Conservation (phyloP, 306 rosid genomes). For the Pueraria montana region DNA sequence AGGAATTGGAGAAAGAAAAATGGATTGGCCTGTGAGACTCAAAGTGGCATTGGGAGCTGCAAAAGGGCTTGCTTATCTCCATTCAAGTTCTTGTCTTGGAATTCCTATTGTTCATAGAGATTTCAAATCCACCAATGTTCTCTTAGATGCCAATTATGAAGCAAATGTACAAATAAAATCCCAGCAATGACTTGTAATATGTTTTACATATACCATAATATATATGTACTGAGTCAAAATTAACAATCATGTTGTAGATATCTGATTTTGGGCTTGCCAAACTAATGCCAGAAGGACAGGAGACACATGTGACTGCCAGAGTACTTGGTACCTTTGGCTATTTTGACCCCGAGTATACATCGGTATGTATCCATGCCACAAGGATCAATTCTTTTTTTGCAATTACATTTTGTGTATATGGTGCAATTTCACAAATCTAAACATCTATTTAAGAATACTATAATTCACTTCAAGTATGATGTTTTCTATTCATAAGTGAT, state of each 20-base stretch:
- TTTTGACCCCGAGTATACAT: conserved; percentile 87
- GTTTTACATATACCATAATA: background rate
- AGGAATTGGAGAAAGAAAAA: conserved; percentile 69
- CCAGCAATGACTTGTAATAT: background rate
- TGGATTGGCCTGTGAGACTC: conserved; percentile 80
- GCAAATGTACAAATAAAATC: conserved; percentile 63
- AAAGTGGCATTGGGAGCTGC: conserved; percentile 89
- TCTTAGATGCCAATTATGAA: conserved; percentile 73
- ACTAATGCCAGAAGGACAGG: conserved; percentile 91
- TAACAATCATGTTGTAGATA: conserved; percentile 54
- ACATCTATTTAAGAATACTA: background rate
- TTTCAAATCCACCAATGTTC: conserved; percentile 84
- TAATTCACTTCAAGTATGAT: too few relatives aligned
- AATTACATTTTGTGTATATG: conserved; percentile 1
- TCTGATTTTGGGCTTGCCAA: conserved; percentile 93
- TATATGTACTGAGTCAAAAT: conserved; percentile 31
- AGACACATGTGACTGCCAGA: conserved; percentile 70
- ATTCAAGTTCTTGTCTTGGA: conserved; percentile 72
- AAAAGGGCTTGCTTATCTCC: conserved; percentile 82
- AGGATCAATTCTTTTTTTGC: background rate
- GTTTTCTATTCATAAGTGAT: background rate
- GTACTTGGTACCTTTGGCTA: conserved; percentile 90
- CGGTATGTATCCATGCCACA: conserved; percentile 60
- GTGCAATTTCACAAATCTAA: conserved; percentile 14
- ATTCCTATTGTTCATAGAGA: conserved; percentile 89